Percentiles rank a stretch among this genome's conserved stretches.
These are phyloP conservation scores for Bacterosira constricta DNA, from an alignment of 108 stramenopile species.

Conservation along the genomic window DNA sequence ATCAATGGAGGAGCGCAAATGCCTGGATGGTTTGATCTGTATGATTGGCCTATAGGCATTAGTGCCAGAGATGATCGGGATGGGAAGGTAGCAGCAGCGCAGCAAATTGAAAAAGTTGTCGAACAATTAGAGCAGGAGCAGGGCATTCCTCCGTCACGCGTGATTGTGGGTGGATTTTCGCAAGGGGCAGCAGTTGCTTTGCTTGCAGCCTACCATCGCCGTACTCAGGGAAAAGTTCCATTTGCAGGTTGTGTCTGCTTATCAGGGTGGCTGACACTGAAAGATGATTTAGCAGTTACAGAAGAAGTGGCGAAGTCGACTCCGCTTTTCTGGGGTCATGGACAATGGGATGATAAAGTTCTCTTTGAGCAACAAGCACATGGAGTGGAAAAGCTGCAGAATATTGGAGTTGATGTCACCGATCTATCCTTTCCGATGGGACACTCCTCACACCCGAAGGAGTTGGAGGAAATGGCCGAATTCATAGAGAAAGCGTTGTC, in stretches of 20 bases:
- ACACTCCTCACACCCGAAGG: constrained; percentile 67
- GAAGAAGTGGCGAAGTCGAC: constrained; percentile 53
- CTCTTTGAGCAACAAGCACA: constrained; percentile 78
- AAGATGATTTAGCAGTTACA: constrained; percentile 50
- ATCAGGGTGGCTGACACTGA: constrained; percentile 77
- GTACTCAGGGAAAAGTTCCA: constrained; percentile 28
- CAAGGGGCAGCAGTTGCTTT: constrained; percentile 86
- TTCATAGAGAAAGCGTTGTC: constrained; percentile 81
- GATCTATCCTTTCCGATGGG: constrained; percentile 68
- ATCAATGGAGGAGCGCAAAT: constrained; percentile 86
- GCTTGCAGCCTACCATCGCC: constrained; percentile 63
- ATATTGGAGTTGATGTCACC: constrained; percentile 44
- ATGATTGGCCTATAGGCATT: constrained; percentile 86
- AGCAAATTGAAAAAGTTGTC: constrained; percentile 54
- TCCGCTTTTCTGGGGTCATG: constrained; percentile 88
- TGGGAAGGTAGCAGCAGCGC: constrained; percentile 53
- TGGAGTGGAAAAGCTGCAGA: constrained; percentile 63
- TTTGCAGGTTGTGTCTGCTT: constrained; percentile 79
- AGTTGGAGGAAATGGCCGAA: constrained; percentile 72
- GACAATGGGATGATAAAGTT: constrained; percentile 81
- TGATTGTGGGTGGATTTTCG: constrained; percentile 86
- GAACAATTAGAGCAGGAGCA: constrained; percentile 44
- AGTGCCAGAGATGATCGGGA: constrained; percentile 64
- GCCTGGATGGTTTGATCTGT: constrained; percentile 91
- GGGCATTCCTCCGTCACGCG: constrained; percentile 62